phyloP scores from a whole-genome alignment of 495 filamentous ascomycete genomes.

The Gamarada debralockiae region DNA sequence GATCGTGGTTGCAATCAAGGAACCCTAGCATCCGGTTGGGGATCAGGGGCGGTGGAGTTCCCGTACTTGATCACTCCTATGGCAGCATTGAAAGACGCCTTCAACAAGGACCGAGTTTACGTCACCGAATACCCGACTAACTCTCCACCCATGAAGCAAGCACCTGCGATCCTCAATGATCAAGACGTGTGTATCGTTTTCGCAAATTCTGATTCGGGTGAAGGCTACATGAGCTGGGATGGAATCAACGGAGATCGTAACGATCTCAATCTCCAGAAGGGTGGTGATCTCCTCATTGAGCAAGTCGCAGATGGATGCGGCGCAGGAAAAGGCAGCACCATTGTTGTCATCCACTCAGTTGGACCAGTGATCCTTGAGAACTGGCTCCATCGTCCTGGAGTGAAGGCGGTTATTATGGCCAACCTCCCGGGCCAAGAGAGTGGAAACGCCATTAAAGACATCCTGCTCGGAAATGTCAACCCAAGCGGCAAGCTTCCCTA shows the following conservation, averaged over 20 bases:
- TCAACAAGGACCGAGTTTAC: constrained; percentile 55
- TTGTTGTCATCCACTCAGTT: constrained; percentile 89
- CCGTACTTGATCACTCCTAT: constrained; percentile 74
- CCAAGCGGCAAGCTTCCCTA: constrained; percentile 87
- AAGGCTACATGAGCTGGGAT: constrained; percentile 59
- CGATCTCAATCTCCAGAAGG: constrained; percentile 73
- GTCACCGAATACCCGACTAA: constrained; percentile 61
- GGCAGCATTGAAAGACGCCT: constrained; percentile 58
- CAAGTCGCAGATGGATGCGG: constrained; percentile 69
- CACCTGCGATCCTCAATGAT: constrained; percentile 35
- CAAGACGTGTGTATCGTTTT: constrained; percentile 70
- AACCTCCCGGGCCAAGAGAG: constrained; percentile 90
- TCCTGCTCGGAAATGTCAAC: constrained; percentile 81
- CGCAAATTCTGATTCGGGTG: constrained; percentile 57
- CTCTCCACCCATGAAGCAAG: constrained; percentile 28
- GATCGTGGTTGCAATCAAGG: constrained; percentile 81
- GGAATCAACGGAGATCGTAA: constrained; percentile 78
- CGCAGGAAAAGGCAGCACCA: constrained; percentile 58
- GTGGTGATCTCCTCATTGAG: constrained; percentile 68
- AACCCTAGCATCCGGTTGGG: constrained; percentile 85
- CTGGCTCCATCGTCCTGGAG: constrained; percentile 75
- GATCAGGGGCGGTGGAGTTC: constrained; percentile 83
- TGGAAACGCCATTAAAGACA: constrained; percentile 77
- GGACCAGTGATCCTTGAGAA: constrained; percentile 81
- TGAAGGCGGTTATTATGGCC: constrained; percentile 81